A percentile compares a stretch with the other conserved stretches of the same genome.
Evolutionary conservation across 371 early-diverging fungal species (phyloP).

Genomic region (Mucor lusitanicus): DNA sequence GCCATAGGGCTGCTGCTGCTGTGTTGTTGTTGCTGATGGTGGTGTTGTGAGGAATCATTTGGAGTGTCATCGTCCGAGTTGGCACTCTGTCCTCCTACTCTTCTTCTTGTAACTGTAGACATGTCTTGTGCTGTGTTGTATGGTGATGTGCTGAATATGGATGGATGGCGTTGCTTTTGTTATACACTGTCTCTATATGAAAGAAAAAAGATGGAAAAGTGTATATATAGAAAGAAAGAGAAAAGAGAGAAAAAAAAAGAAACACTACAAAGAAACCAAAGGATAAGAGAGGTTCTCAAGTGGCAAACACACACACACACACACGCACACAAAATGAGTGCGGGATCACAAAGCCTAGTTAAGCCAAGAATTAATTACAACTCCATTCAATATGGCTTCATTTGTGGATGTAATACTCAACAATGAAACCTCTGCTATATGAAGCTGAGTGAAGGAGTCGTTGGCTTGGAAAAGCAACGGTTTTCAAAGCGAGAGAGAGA

Average conservation of each 20-base stretch:
- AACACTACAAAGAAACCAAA: neutral
- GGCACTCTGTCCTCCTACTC: constrained; percentile 35
- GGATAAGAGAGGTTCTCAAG: neutral
- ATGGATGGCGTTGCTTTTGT: too few species aligned
- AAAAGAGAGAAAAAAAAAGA: neutral
- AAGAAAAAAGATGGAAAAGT: too few species aligned
- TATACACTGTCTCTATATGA: too few species aligned
- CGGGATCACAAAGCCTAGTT: neutral
- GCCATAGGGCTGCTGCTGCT: constrained; percentile 2
- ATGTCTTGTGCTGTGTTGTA: constrained; percentile 4
- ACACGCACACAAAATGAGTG: neutral
- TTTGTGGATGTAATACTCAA: too few species aligned
- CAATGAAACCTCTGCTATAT: too few species aligned
- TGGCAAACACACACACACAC: neutral
- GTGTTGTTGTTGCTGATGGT: neutral
- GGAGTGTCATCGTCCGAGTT: constrained; percentile 30
- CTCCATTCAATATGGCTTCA: too few species aligned
- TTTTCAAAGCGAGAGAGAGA: too few species aligned
- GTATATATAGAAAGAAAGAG: neutral
- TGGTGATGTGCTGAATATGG: neutral
- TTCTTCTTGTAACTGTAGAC: constrained; percentile 48
- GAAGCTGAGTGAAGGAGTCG: too few species aligned
- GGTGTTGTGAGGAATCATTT: constrained; percentile 4
- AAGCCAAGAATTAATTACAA: neutral
- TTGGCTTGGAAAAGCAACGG: too few species aligned